Conservation (phyloP, 164 flowering plant species). For the Macadamia tetraphylla region DNA sequence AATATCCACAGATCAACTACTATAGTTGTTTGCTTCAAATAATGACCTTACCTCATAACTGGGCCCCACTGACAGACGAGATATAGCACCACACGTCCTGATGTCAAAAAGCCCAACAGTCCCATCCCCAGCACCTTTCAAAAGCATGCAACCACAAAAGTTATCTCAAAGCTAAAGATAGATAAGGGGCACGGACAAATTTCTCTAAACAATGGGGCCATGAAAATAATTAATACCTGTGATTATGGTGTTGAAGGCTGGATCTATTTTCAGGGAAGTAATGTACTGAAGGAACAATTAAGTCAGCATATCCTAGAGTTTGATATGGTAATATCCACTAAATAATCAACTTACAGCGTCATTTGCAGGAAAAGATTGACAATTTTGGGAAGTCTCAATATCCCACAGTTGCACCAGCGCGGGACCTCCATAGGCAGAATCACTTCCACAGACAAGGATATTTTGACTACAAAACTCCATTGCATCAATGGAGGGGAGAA, state of each 20-base stretch:
- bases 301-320: no score
- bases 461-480: conserved; percentile 13
- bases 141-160: neutral
- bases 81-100: conserved; percentile 7
- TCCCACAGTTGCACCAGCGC: conserved; percentile 12
- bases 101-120: conserved; percentile 9
- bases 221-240: no score
- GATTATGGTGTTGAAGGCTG: no score
- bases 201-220: neutral
- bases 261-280: neutral
- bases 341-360: conserved; percentile 3
- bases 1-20: no score
- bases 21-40: no score
- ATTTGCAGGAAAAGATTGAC: conserved; percentile 4
- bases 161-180: neutral
- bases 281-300: neutral
- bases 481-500: conserved; percentile 7
- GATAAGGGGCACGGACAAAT: neutral
- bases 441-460: conserved; percentile 14
- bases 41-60: conserved; percentile 5
- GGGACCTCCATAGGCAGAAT: conserved; percentile 11
- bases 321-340: neutral
- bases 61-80: conserved; percentile 9
- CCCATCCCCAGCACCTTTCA: conserved; percentile 13
- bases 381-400: conserved; percentile 5